Evolutionary conservation across 2,329 filamentous ascomycete genomes (phyloP).

Genomic region (Aspergillus sp.): DNA sequence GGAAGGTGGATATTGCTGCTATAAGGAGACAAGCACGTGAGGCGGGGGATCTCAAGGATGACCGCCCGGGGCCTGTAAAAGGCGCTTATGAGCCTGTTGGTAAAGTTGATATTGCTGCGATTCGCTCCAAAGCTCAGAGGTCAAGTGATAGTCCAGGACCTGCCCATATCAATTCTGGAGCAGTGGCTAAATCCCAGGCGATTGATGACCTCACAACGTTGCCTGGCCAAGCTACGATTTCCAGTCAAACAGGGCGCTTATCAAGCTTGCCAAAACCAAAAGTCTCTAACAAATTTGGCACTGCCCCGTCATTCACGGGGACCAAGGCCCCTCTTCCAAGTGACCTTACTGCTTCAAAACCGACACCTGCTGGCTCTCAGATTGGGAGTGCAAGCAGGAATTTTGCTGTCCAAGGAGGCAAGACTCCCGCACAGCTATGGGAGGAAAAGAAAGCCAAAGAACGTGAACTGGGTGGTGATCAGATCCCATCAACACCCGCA

Average conservation of each 20-base stretch:
- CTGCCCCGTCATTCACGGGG: constrained; percentile 69
- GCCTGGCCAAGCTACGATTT: constrained; percentile 71
- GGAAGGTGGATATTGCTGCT: constrained; percentile 95
- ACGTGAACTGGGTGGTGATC: constrained; percentile 50
- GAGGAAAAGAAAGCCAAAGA: constrained; percentile 92
- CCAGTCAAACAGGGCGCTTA: constrained; percentile 69
- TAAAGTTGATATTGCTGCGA: constrained; percentile 95
- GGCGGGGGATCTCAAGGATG: constrained; percentile 55
- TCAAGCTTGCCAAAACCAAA: constrained; percentile 91
- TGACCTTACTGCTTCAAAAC: constrained; percentile 55
- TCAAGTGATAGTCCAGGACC: constrained; percentile 32
- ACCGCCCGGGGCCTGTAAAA: constrained; percentile 79
- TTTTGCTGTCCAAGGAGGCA: constrained; percentile 90
- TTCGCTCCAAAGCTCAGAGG: constrained; percentile 76
- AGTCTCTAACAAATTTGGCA: constrained; percentile 81
- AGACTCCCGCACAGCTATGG: constrained; percentile 95
- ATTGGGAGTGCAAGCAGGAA: constrained; percentile 82
- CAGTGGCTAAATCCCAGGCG: constrained; percentile 41
- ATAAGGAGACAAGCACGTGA: constrained; percentile 71
- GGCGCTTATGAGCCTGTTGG: constrained; percentile 92
- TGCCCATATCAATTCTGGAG: constrained; percentile 38
- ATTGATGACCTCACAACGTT: constrained; percentile 58
- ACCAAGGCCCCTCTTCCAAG: constrained; percentile 84
- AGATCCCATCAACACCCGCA: constrained; percentile 39
- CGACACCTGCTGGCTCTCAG: constrained; percentile 51